Percentiles rank a stretch among this genome's conserved stretches.
Evolutionary conservation across 1,139 yeast species (phyloP).

Genomic region (Taphrina populina): DNA sequence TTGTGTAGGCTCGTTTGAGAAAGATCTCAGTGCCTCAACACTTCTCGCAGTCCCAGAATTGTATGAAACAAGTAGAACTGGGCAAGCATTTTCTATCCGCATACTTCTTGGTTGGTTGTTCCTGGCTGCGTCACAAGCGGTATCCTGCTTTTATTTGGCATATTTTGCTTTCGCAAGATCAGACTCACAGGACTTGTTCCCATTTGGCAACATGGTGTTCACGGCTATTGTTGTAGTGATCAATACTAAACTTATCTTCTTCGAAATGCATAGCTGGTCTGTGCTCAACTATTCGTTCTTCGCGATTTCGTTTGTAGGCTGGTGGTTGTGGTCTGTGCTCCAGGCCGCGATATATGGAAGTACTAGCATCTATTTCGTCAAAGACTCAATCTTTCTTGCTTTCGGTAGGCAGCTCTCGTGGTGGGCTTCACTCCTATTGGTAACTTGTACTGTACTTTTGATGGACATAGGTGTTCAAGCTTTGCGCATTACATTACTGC

Average conservation of each 20-base stretch:
- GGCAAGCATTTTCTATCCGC: constrained; percentile 68
- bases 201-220: constrained; percentile 73
- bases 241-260: constrained; percentile 71
- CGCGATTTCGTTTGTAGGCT: constrained; percentile 77
- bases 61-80: constrained; percentile 68
- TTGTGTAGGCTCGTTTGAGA: constrained; percentile 93
- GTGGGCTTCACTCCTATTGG: constrained; percentile 73
- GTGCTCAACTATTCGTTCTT: constrained; percentile 70
- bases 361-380: constrained; percentile 68
- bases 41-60: constrained; percentile 88
- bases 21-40: constrained; percentile 84
- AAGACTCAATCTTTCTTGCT: constrained; percentile 61
- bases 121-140: constrained; percentile 73
- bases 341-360: constrained; percentile 66
- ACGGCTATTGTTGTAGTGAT: constrained; percentile 70
- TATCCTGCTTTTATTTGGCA: constrained; percentile 56
- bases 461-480: constrained; percentile 67
- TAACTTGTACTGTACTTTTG: constrained; percentile 55
- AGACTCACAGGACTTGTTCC: constrained; percentile 55
- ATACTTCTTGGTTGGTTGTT: constrained; percentile 77
- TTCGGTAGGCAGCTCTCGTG: constrained; percentile 79
- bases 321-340: constrained; percentile 79
- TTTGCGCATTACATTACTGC: constrained; percentile 56
- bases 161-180: constrained; percentile 60
- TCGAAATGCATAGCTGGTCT: constrained; percentile 81